Evolutionary conservation across 176 grass and related monocot species (phyloP).

Genomic region (Oryza rufipogon): DNA sequence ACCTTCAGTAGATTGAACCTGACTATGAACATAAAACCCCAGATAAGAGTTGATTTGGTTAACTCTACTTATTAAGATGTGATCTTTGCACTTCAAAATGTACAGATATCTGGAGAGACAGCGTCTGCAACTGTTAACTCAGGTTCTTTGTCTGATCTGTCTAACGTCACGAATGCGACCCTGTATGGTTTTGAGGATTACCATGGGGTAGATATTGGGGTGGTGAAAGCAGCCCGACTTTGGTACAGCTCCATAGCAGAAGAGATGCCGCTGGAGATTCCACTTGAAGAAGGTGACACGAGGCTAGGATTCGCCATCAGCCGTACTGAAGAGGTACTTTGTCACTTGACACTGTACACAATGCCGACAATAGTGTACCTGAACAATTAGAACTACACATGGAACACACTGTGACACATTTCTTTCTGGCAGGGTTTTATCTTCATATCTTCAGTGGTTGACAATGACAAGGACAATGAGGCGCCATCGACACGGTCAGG

Average conservation of each 20-base stretch:
- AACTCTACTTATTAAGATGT: neutral
- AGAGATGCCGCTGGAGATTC: slow-evolving; percentile 67
- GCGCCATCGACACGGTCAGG: slow-evolving; percentile 69
- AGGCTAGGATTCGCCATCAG: slow-evolving; percentile 80
- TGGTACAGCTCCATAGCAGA: slow-evolving; percentile 69
- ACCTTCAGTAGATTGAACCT: neutral
- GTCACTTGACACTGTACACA: neutral
- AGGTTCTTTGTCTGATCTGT: slow-evolving; percentile 65
- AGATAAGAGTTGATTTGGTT: neutral
- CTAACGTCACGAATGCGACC: slow-evolving; percentile 60
- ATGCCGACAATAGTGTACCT: neutral
- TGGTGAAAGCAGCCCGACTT: slow-evolving; percentile 74
- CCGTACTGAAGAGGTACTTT: slow-evolving; percentile 68
- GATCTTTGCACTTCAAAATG: slow-evolving; percentile 12
- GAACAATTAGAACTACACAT: neutral
- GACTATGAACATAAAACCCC: neutral
- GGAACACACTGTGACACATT: neutral
- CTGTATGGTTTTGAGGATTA: slow-evolving; percentile 89
- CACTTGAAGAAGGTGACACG: slow-evolving; percentile 67
- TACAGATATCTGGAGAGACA: slow-evolving; percentile 80
- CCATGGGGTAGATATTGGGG: slow-evolving; percentile 80
- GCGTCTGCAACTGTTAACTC: slow-evolving; percentile 76
- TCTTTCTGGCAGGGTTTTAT: slow-evolving; percentile 74
- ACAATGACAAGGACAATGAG: slow-evolving; percentile 47
- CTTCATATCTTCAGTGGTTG: slow-evolving; percentile 73